Conservation (phyloP, 106 monocot genomes). For the Apostasia ramifera region DNA sequence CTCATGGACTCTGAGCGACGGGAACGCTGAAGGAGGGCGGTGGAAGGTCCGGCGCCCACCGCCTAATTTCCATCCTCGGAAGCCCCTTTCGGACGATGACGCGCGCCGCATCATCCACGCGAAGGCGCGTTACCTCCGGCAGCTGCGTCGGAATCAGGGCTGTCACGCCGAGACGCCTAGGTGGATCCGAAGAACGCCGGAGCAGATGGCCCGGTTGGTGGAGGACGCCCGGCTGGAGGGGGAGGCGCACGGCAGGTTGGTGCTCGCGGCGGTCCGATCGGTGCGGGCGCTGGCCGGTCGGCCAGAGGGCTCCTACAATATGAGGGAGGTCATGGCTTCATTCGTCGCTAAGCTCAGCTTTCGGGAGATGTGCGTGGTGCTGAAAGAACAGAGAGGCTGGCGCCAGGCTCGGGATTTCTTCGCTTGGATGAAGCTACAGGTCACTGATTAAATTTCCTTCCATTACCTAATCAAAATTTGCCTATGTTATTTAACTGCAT, state of each 20-base stretch:
- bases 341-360: constrained; percentile 77
- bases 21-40: constrained; percentile 12
- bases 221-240: constrained; percentile 62
- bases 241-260: constrained; percentile 64
- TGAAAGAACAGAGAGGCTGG: constrained; percentile 83
- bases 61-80: constrained; percentile 13
- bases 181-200: constrained; percentile 88
- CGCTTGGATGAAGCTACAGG: constrained; percentile 97
- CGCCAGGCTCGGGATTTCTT: constrained; percentile 87
- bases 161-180: constrained; percentile 58
- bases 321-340: constrained; percentile 66
- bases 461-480: not conserved
- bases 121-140: constrained; percentile 66
- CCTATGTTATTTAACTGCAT: not conserved
- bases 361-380: constrained; percentile 91
- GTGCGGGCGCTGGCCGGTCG: constrained; percentile 52
- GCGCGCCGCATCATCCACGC: constrained; percentile 71
- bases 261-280: constrained; percentile 55
- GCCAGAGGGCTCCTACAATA: constrained; percentile 47
- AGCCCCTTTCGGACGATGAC: constrained; percentile 80
- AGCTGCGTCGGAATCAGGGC: constrained; percentile 81
- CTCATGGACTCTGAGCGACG: constrained; percentile 59
- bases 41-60: not conserved
- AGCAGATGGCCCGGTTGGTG: constrained; percentile 74
- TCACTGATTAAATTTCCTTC: constrained; percentile 8